Conservation (phyloP, 23 red algal genomes). For the Gracilaria caudata region DNA sequence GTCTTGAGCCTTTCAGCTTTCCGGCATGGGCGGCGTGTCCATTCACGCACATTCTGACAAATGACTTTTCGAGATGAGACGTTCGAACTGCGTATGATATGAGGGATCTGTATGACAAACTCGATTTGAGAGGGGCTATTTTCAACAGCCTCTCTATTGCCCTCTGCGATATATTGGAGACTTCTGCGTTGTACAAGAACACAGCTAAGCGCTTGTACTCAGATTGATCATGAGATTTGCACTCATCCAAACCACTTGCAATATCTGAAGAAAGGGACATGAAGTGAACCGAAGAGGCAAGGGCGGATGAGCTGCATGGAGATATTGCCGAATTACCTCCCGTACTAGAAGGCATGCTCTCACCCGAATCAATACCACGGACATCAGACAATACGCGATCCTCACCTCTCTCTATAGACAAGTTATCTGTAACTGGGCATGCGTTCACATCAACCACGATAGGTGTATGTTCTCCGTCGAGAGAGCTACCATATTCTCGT, state of each 20-base stretch:
- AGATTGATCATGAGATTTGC: neutral
- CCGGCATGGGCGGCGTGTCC: neutral
- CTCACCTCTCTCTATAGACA: too few relatives aligned
- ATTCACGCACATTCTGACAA: neutral
- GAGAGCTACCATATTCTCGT: too few relatives aligned
- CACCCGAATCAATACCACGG: too few relatives aligned
- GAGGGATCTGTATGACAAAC: neutral
- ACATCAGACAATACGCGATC: too few relatives aligned
- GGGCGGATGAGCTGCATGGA: neutral
- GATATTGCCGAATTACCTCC: neutral
- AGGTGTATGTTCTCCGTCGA: too few relatives aligned
- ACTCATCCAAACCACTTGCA: too few relatives aligned
- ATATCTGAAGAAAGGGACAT: too few relatives aligned
- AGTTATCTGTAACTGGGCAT: too few relatives aligned
- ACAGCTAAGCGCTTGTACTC: neutral
- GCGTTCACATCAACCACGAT: too few relatives aligned
- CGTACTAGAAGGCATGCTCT: neutral
- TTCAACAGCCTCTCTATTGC: neutral
- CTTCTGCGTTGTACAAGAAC: conserved; percentile 8
- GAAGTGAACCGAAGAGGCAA: neutral
- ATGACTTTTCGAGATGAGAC: neutral
- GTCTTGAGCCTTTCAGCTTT: too few relatives aligned
- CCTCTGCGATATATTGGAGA: conserved; percentile 3
- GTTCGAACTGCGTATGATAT: neutral
- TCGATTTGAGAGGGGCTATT: neutral